These are phyloP conservation scores for Rubia occidens DNA, from an alignment of 305 asterid genomes.

Conservation along the genomic window DNA sequence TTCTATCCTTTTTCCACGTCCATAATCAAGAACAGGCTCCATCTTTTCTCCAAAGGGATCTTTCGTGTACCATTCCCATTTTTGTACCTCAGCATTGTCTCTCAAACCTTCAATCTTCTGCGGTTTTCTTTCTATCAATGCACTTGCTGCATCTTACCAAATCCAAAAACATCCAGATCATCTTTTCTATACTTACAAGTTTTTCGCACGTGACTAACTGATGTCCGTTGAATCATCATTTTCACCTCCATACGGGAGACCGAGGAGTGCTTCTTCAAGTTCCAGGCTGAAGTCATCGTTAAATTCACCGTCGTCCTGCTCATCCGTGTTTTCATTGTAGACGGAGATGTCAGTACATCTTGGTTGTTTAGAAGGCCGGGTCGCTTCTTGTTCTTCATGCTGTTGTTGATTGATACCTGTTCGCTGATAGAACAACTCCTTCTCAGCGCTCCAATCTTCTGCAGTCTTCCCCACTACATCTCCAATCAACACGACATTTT, in stretches of 20 bases:
- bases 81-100: not conserved
- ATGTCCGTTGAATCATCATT: slow-evolving; percentile 2
- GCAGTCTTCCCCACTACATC: slow-evolving; percentile 47
- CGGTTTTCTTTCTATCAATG: not conserved
- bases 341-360: slow-evolving; percentile 13
- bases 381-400: slow-evolving; percentile 19
- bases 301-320: too few species aligned
- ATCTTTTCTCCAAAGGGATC: not conserved
- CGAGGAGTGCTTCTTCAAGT: slow-evolving; percentile 33
- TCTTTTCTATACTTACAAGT: not conserved
- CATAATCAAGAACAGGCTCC: not conserved
- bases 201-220: not conserved
- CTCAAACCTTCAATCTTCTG: not conserved
- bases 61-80: not conserved
- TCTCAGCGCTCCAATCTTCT: slow-evolving; percentile 53
- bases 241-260: slow-evolving; percentile 13
- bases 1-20: not conserved
- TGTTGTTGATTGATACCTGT: slow-evolving; percentile 30
- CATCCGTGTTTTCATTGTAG: slow-evolving; percentile 4
- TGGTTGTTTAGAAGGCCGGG: slow-evolving; percentile 9
- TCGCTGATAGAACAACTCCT: slow-evolving; percentile 41
- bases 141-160: not conserved
- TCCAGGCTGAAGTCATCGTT: too few species aligned
- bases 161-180: not conserved
- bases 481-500: slow-evolving; percentile 46